Evolutionary conservation across 495 filamentous ascomycete genomes (phyloP), one percentile per base, ranked within the genome.

Genomic region (Podospora pseudocomata): DNA sequence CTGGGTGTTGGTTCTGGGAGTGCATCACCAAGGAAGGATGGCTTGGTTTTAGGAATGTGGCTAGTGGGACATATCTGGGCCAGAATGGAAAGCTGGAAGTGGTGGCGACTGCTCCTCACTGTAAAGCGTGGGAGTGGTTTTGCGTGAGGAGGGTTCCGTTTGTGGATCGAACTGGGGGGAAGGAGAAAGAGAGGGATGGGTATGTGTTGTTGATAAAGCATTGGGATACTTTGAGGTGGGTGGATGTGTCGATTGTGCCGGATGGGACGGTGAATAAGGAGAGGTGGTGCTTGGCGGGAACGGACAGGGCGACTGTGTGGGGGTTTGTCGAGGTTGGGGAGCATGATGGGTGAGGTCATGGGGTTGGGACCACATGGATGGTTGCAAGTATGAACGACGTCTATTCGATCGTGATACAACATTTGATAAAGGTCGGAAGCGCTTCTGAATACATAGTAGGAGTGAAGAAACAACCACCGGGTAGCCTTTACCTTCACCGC

Each of bases 261-360:
- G n/a, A 19, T 19, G 55, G 6, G n/a, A 5, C n/a, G 16, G n/a
- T 2, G 11, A n/a, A 58, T 19, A 57, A 18, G n/a, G 2, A 18
- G 18, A 20, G 18, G n/a, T 58, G 16, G 55, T 19, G 0, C 0
- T 58, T 58, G 55, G 55, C n/a, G 55, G n/a, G 6, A n/a, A 58
- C 55, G 23, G 55, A 58, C 18, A 20, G 6, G 15, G 55, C n/a
- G 55, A n/a, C 9, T 19, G 23, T 58, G 7, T 58, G 55, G 55
- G 55, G 23, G 55, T 58, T 58, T 58, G n/a, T 58, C 5, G 55
- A 58, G 55, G 55, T 58, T 58, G n/a, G n/a, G n/a, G 18, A 19
- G 55, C 39, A 49, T 49, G 30, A 49, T 49, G 39, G 39, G 39
- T 49, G 15, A 16, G 39, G 39, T 49, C 13, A 11, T 49, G 39